phyloP scores from a whole-genome alignment of 75 land plant genomes.

The Selaginella moellendorffii region DNA sequence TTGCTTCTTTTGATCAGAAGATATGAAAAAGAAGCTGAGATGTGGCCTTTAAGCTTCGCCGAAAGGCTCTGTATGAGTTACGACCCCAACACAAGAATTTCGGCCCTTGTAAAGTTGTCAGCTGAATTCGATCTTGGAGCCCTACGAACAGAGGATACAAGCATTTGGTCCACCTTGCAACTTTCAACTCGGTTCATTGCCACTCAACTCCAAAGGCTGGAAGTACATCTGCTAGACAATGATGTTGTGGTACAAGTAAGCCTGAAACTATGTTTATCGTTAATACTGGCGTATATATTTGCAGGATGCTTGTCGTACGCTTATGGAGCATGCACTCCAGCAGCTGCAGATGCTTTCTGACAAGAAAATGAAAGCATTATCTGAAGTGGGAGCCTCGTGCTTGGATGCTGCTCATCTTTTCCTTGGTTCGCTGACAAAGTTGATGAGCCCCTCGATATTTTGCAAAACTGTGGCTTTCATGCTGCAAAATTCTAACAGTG shows the following conservation, averaged over 20 bases:
- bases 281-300: neutral
- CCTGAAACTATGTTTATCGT: neutral
- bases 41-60: slow-evolving; percentile 16
- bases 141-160: neutral
- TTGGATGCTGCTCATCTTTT: slow-evolving; percentile 17
- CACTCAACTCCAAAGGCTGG: neutral
- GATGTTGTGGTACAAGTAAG: neutral
- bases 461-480: slow-evolving; percentile 30
- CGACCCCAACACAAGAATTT: slow-evolving; percentile 41
- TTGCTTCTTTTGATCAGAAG: slow-evolving; percentile 32
- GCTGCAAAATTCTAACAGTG: slow-evolving; percentile 30
- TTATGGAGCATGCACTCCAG: slow-evolving; percentile 50
- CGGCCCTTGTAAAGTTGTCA: slow-evolving; percentile 38
- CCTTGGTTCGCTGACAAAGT: slow-evolving; percentile 27
- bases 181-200: neutral
- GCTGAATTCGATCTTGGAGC: too few species aligned
- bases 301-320: slow-evolving; percentile 44
- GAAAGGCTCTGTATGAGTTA: slow-evolving; percentile 36
- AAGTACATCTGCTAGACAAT: neutral
- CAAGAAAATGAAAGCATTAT: slow-evolving; percentile 11
- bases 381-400: slow-evolving; percentile 24
- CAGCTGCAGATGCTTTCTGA: slow-evolving; percentile 16
- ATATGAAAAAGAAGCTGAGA: neutral
- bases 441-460: slow-evolving; percentile 42
- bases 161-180: neutral